phyloP scores from a whole-genome alignment of 441 rosid genomes.

The Geranium incanum region DNA sequence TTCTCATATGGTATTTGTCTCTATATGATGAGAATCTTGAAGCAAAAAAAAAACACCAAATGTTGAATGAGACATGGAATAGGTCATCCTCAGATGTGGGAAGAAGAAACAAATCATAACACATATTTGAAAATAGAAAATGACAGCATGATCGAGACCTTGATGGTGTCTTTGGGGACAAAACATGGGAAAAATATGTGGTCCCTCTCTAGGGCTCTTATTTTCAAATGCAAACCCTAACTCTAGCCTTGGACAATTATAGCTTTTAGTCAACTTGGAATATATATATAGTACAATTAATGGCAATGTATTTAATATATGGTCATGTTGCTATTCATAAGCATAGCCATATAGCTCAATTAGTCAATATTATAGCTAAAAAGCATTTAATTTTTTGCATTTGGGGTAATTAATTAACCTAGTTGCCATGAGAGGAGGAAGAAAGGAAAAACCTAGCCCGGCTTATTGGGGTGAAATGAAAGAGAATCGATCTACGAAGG shows the following conservation, averaged over 20 bases:
- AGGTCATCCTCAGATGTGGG: slow-evolving; percentile 16
- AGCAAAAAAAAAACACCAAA: slow-evolving; percentile 12
- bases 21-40: slow-evolving; percentile 3
- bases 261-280: slow-evolving; percentile 10
- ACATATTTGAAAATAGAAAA: slow-evolving; percentile 12
- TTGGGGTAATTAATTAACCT: too few relatives aligned
- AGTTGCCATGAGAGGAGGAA: not conserved
- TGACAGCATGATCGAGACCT: slow-evolving; percentile 27
- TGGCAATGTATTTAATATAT: not conserved
- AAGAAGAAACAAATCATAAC: slow-evolving; percentile 8
- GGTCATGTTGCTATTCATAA: not conserved
- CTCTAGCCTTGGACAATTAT: not conserved
- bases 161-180: slow-evolving; percentile 21
- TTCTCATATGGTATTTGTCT: not conserved
- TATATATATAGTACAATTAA: not conserved
- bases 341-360: not conserved
- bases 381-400: not conserved
- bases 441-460: not conserved
- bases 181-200: slow-evolving; percentile 10
- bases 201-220: slow-evolving; percentile 16
- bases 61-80: not conserved
- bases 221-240: slow-evolving; percentile 7
- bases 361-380: not conserved
- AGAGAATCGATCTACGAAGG: too few relatives aligned
- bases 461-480: too few relatives aligned